Evolutionary conservation across 805 yeast species (phyloP).

Genomic region (Saturnispora quitensis): DNA sequence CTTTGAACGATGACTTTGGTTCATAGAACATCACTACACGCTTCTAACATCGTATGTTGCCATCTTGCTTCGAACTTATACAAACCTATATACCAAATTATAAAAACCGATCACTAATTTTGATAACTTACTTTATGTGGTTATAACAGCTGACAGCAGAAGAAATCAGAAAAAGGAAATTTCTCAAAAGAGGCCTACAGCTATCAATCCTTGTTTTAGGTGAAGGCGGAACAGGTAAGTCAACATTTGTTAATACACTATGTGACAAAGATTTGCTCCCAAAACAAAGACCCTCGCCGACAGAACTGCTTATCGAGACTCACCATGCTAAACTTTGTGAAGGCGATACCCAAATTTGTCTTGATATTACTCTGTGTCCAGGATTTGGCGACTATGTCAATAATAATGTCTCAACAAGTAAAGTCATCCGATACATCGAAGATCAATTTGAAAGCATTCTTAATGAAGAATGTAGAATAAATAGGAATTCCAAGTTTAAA

Average conservation of each 20-base stretch:
- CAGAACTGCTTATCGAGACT: slow-evolving; percentile 24
- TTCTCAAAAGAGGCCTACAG: slow-evolving; percentile 41
- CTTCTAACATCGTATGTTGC: background rate
- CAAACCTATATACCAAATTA: background rate
- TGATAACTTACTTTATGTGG: background rate
- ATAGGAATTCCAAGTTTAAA: slow-evolving; percentile 27
- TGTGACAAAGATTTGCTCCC: slow-evolving; percentile 46
- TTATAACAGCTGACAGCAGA: slow-evolving; percentile 23
- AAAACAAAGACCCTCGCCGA: slow-evolving; percentile 31
- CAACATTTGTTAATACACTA: slow-evolving; percentile 72
- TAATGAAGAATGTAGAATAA: slow-evolving; percentile 68
- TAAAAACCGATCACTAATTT: background rate
- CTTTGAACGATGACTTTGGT: background rate
- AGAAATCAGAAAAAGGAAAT: slow-evolving; percentile 34
- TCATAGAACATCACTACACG: background rate
- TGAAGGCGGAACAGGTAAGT: slow-evolving; percentile 62
- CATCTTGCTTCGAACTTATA: background rate
- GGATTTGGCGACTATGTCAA: slow-evolving; percentile 69
- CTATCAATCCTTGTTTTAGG: slow-evolving; percentile 42
- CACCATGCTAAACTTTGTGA: slow-evolving; percentile 30
- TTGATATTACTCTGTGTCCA: slow-evolving; percentile 57
- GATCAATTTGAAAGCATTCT: slow-evolving; percentile 59
- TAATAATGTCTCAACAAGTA: slow-evolving; percentile 49
- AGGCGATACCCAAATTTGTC: slow-evolving; percentile 40
- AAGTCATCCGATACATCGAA: slow-evolving; percentile 62